A percentile compares a stretch with the other conserved stretches of the same genome.
phyloP scores from a whole-genome alignment of 2,329 filamentous ascomycete genomes.

The Fusarium domesticum region DNA sequence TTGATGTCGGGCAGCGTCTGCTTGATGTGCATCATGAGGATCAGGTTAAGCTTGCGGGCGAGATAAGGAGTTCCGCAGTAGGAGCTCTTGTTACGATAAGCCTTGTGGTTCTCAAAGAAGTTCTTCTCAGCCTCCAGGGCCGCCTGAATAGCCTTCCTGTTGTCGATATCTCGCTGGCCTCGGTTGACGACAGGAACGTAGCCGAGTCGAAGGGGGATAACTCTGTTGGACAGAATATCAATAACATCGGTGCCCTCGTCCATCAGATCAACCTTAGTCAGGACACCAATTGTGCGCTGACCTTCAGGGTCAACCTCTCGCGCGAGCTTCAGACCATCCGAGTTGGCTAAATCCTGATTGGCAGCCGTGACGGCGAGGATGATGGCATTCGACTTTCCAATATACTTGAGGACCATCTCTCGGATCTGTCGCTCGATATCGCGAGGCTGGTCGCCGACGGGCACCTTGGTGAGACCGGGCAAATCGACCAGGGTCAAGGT shows the following conservation, averaged over 20 bases:
- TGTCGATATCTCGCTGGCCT: constrained; percentile 97
- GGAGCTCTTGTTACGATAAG: constrained; percentile 95
- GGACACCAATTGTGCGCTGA: constrained; percentile 94
- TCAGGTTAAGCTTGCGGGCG: constrained; percentile 93
- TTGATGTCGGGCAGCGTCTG: constrained; percentile 99
- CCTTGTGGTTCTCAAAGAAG: constrained; percentile 98
- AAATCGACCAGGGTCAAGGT: constrained; percentile 95
- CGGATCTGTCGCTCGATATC: constrained; percentile 96
- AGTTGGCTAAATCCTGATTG: constrained; percentile 98
- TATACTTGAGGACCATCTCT: constrained; percentile 98
- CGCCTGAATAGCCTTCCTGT: constrained; percentile 89
- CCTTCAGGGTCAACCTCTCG: constrained; percentile 96
- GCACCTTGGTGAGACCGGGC: constrained; percentile 93
- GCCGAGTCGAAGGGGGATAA: constrained; percentile 90
- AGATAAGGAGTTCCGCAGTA: constrained; percentile 98
- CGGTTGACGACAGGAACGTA: constrained; percentile 98
- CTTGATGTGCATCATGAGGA: constrained; percentile 99
- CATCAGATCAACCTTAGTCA: constrained; percentile 99
- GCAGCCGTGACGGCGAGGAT: constrained; percentile 94
- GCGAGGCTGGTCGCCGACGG: constrained; percentile 91
- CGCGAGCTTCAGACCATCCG: constrained; percentile 92
- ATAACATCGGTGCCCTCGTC: constrained; percentile 98
- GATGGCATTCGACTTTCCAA: constrained; percentile 97
- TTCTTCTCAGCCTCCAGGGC: constrained; percentile 92
- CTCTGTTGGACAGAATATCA: constrained; percentile 94